Percentiles rank a stretch among this genome's conserved stretches.
Conservation (phyloP, 2,329 filamentous ascomycete genomes). For the Alternaria sp. region DNA sequence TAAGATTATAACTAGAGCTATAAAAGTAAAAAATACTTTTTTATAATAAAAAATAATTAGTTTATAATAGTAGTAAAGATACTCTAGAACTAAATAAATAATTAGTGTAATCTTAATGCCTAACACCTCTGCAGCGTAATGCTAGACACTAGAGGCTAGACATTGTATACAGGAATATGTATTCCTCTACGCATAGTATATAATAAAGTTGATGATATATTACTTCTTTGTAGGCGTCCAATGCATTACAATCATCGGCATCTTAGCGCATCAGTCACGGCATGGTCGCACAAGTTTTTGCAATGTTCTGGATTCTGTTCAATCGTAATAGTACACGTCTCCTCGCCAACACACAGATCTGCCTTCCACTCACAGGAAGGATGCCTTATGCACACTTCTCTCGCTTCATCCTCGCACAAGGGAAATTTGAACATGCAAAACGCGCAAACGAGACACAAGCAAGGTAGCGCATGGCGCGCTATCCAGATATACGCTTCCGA, state of each 20-base stretch:
- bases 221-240: not conserved
- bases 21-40: too few species aligned
- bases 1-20: too few species aligned
- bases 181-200: not conserved
- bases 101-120: too few species aligned
- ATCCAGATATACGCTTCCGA: not conserved
- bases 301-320: constrained; percentile 9
- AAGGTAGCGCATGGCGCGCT: constrained; percentile 5
- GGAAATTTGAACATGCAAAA: constrained; percentile 1
- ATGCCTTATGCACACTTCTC: constrained; percentile 12
- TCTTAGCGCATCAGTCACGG: not conserved
- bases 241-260: not conserved
- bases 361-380: not conserved
- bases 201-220: not conserved
- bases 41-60: too few species aligned
- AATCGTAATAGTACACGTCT: constrained; percentile 16
- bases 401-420: constrained; percentile 18
- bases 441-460: constrained; percentile 8
- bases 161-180: not conserved
- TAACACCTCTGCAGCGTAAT: too few species aligned
- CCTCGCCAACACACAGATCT: not conserved
- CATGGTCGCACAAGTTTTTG: not conserved
- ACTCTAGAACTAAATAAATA: too few species aligned
- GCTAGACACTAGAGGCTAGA: too few species aligned
- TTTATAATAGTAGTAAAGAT: too few species aligned